A percentile compares a stretch with the other conserved stretches of the same genome.
These are phyloP conservation scores for Penicillium sp. DNA, from an alignment of 2,329 filamentous ascomycete genomes.

Conservation along the genomic window DNA sequence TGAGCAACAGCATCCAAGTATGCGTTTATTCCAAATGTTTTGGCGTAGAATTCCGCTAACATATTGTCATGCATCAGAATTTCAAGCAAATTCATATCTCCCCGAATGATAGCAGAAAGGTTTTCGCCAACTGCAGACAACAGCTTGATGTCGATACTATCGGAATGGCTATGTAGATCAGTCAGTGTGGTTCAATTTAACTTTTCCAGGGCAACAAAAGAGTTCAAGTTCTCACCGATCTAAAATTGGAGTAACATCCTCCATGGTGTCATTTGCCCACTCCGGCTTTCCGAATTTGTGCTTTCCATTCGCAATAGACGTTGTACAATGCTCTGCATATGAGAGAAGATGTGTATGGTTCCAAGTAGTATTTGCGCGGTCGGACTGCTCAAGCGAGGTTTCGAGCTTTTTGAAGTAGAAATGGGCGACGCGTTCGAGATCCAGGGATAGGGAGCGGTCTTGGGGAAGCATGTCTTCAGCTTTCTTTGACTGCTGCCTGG, in stretches of 20 bases:
- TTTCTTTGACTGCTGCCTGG: neutral
- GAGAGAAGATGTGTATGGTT: conserved; percentile 17
- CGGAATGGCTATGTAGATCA: conserved; percentile 1
- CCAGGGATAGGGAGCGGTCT: neutral
- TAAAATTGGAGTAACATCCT: conserved; percentile 9
- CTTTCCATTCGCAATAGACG: conserved; percentile 7
- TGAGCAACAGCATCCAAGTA: conserved; percentile 27
- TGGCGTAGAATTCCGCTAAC: conserved; percentile 37
- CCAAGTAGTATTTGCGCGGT: neutral
- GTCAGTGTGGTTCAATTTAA: conserved; percentile 1
- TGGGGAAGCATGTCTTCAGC: neutral
- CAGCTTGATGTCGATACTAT: conserved; percentile 12
- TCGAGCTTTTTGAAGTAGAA: conserved; percentile 20
- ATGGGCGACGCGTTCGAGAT: conserved; percentile 21
- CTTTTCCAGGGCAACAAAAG: too few species aligned
- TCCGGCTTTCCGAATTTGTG: conserved; percentile 14
- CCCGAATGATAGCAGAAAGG: conserved; percentile 37
- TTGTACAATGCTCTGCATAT: conserved; percentile 14
- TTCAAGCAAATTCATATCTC: conserved; percentile 40
- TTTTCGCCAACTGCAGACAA: conserved; percentile 32
- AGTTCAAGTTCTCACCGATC: conserved; percentile 4
- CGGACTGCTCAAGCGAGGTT: neutral
- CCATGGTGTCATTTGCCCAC: conserved; percentile 16
- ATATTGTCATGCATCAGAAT: conserved; percentile 38
- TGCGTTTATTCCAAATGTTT: conserved; percentile 23